phyloP scores from a whole-genome alignment of 768 basidiomycete species.

The Gloeopeniophorella convolvens region DNA sequence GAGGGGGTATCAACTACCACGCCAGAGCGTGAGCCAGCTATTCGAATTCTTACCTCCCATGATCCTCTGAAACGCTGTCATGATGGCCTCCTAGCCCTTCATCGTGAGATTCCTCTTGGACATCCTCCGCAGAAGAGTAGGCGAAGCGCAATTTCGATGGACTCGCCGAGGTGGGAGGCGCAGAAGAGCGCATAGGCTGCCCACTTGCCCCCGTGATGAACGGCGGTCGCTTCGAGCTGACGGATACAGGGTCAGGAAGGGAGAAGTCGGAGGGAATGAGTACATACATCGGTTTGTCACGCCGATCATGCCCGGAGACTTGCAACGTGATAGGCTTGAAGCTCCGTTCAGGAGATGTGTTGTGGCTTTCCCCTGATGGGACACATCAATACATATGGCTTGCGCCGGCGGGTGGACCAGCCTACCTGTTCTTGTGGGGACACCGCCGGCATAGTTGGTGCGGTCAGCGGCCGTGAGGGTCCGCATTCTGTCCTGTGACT shows the following conservation, averaged over 20 bases:
- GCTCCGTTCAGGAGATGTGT: not conserved
- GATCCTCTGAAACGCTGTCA: not conserved
- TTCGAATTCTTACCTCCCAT: not conserved
- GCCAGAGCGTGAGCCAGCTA: not conserved
- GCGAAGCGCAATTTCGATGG: not conserved
- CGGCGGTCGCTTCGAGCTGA: conserved; percentile 3
- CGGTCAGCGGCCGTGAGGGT: not conserved
- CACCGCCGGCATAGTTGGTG: not conserved
- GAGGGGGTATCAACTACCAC: not conserved
- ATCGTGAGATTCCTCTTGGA: not conserved
- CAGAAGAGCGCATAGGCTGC: not conserved
- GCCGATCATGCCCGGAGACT: conserved; percentile 7
- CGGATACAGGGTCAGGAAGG: not conserved
- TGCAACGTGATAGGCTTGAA: conserved; percentile 4
- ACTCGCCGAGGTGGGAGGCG: not conserved
- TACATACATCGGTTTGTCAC: conserved; percentile 4
- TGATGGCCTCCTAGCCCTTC: not conserved
- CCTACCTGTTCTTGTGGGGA: conserved; percentile 3
- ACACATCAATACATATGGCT: not conserved
- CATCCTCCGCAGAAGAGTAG: not conserved
- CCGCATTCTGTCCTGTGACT: conserved; percentile 5
- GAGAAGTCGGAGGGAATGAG: not conserved
- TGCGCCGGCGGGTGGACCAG: not conserved
- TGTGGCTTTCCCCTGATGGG: not conserved
- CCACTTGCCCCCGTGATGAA: not conserved